These are phyloP conservation scores for Xerocomellus chrysenteron DNA, from an alignment of 768 basidiomycete species.

Conservation along the genomic window DNA sequence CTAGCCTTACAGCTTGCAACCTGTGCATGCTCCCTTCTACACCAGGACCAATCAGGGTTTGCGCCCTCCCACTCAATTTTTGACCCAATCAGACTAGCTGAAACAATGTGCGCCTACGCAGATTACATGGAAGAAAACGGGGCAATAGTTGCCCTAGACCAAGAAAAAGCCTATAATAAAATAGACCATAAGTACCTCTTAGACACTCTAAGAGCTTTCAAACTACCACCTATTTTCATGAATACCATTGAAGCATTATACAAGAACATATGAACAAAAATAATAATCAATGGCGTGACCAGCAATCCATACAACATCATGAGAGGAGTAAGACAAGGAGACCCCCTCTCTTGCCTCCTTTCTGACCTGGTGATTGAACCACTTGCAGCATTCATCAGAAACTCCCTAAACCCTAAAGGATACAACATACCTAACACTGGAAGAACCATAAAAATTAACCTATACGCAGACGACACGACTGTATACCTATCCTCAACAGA, in stretches of 20 bases:
- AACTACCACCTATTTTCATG: neutral
- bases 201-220: neutral
- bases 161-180: conserved; percentile 40
- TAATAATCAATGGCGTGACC: neutral
- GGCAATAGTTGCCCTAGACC: conserved; percentile 32
- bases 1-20: conserved; percentile 21
- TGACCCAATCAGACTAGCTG: conserved; percentile 31
- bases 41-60: conserved; percentile 40
- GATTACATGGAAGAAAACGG: conserved; percentile 27
- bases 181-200: conserved; percentile 32
- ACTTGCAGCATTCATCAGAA: neutral
- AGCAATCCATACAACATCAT: neutral
- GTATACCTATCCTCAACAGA: conserved; percentile 17
- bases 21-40: conserved; percentile 9
- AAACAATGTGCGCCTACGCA: conserved; percentile 20
- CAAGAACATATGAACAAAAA: neutral
- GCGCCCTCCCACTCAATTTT: conserved; percentile 28
- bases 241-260: neutral
- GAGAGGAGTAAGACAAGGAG: conserved; percentile 37
- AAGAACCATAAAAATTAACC: neutral
- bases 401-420: neutral
- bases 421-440: too few relatives aligned
- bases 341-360: neutral
- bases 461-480: conserved; percentile 32
- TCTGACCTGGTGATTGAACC: neutral